phyloP scores from a whole-genome alignment of 768 basidiomycete species.

The Baorangia bicolor region DNA sequence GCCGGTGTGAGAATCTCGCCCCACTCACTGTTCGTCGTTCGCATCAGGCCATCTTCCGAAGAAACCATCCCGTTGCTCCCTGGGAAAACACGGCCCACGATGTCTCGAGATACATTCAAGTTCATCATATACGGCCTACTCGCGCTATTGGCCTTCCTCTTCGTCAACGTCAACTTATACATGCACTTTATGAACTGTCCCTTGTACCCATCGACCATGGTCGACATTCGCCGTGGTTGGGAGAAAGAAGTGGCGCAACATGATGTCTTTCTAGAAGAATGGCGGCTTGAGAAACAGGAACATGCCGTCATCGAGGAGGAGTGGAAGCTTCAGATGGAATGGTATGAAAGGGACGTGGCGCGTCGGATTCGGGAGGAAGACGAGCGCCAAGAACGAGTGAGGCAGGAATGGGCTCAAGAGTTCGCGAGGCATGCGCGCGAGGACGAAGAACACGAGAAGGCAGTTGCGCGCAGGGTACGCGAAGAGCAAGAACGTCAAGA shows the following conservation, averaged over 20 bases:
- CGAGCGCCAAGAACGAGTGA: slow-evolving; percentile 5
- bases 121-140: neutral
- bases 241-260: slow-evolving; percentile 1
- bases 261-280: neutral
- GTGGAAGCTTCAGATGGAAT: slow-evolving; percentile 14
- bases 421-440: neutral
- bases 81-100: neutral
- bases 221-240: slow-evolving; percentile 9
- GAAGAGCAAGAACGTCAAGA: slow-evolving; percentile 13
- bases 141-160: neutral
- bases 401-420: slow-evolving; percentile 6
- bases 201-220: slow-evolving; percentile 10
- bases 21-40: too few species aligned
- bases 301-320: neutral
- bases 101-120: neutral
- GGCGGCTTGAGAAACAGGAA: slow-evolving; percentile 6
- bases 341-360: slow-evolving; percentile 10
- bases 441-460: neutral
- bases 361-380: slow-evolving; percentile 3
- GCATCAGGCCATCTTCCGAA: neutral
- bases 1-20: neutral
- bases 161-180: neutral
- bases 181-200: slow-evolving; percentile 11
- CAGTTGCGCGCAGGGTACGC: neutral
- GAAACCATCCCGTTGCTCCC: slow-evolving; percentile 10